Evolutionary conservation across 768 basidiomycete species (phyloP), one percentile per base, ranked within the genome.

Genomic region (Lactarius indigo): DNA sequence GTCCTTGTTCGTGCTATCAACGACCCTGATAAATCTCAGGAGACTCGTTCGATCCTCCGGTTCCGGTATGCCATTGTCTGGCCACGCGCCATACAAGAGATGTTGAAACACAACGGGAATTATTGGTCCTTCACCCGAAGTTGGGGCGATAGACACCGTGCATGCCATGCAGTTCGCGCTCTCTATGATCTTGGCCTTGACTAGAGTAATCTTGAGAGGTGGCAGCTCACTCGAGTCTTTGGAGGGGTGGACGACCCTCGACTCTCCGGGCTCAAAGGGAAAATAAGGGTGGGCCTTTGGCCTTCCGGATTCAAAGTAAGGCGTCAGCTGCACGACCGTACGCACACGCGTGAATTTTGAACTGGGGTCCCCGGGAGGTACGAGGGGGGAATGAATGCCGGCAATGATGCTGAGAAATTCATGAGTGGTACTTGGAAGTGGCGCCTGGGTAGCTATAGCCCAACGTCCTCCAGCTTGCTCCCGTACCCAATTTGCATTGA

Each of bases 391-490:
- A 65, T 85, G 84, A 41, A 84, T 74, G 10, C 61, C 68, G 18
- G 62, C 65, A 68, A 94, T 79, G 57, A 90, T 75, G 69, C 85
- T 90, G 73, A 96, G 84, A 76, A 94, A 94, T 5, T 90, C 78
- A 72, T 94, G 89, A 0, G 84, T 80, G 0, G 92, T 91, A 57
- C 79, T 74, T 5, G 82, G 84, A 39, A 93, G 77, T 0, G 94
- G 92, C 0, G 93, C 94, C 73, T 95, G 93, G 0, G 91, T 83
- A 3, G 92, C 91, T 65, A 95, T 90, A 90, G 92, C 93, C 85
- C 85, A 87, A 72, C 87, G 90, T 37, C 82, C 82, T 8, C 93
- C 90, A 59, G 79, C 83, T 31, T 81, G 77, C 73, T 95, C 94
- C 55, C 83, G 79, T n/a, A 94, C 87, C 89, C 92, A 94, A 72